These are phyloP conservation scores for Marsdenia floribunda DNA, from an alignment of 257 asterid genomes.

Conservation along the genomic window DNA sequence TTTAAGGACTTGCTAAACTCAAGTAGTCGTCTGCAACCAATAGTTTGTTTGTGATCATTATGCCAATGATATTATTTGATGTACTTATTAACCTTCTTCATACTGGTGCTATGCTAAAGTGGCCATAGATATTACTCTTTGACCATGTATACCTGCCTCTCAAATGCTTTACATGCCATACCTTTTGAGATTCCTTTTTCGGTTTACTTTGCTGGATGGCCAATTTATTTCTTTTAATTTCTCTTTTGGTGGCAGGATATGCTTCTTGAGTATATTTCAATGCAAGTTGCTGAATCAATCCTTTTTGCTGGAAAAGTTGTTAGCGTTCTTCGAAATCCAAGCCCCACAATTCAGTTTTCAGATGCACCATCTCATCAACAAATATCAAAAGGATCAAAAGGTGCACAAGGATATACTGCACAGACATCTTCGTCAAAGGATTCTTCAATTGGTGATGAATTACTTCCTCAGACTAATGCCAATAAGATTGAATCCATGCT, in stretches of 20 bases:
- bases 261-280: conserved; percentile 89
- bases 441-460: conserved; percentile 57
- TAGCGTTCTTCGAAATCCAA: conserved; percentile 93
- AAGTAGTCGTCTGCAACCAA: neutral
- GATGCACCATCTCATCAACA: conserved; percentile 54
- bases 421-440: conserved; percentile 43
- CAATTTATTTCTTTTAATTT: neutral
- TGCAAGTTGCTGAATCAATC: conserved; percentile 78
- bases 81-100: neutral
- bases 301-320: conserved; percentile 97
- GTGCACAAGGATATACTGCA: conserved; percentile 41
- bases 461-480: conserved; percentile 89
- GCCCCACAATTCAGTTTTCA: conserved; percentile 48
- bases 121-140: neutral
- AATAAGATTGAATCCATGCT: conserved; percentile 89
- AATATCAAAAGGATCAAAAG: conserved; percentile 63
- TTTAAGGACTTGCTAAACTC: neutral
- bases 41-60: neutral
- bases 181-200: neutral
- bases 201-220: neutral
- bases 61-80: neutral
- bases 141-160: neutral
- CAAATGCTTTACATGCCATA: neutral
- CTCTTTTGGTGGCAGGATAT: conserved; percentile 58
- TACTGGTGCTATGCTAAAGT: neutral